These are phyloP conservation scores for Epithele typhae DNA, from an alignment of 768 basidiomycete genomes.

Conservation along the genomic window DNA sequence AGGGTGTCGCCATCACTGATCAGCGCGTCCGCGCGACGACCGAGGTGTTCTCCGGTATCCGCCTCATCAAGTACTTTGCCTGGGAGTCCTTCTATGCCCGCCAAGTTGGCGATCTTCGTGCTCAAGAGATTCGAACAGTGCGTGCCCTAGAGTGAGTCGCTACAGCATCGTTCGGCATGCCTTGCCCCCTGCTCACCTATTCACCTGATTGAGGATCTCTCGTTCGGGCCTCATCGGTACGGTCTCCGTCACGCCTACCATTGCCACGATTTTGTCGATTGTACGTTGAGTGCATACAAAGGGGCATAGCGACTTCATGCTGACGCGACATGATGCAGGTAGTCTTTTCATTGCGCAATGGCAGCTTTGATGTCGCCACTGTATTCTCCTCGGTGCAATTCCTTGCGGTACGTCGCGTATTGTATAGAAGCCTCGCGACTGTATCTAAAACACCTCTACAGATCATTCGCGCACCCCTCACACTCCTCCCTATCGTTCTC, in stretches of 20 bases:
- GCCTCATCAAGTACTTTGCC: conserved; percentile 88
- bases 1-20: conserved; percentile 63
- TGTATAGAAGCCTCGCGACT: neutral
- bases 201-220: conserved; percentile 16
- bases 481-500: conserved; percentile 53
- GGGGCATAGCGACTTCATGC: too few species aligned
- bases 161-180: neutral
- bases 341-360: conserved; percentile 57
- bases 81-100: conserved; percentile 83
- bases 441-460: conserved; percentile 17
- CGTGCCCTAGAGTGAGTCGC: conserved; percentile 25
- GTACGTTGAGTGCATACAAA: conserved; percentile 38
- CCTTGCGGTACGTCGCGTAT: conserved; percentile 71
- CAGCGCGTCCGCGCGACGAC: conserved; percentile 58
- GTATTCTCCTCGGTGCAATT: conserved; percentile 84
- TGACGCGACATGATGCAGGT: conserved; percentile 38
- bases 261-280: conserved; percentile 76
- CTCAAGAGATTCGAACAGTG: conserved; percentile 63
- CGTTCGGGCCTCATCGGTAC: conserved; percentile 35
- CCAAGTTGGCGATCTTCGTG: conserved; percentile 63
- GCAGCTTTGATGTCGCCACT: conserved; percentile 59
- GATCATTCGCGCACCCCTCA: conserved; percentile 55
- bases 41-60: conserved; percentile 65
- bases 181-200: neutral
- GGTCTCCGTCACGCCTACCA: conserved; percentile 50